Conservation (phyloP, 2,329 filamentous ascomycete genomes). For the Xylariaceae sp. region DNA sequence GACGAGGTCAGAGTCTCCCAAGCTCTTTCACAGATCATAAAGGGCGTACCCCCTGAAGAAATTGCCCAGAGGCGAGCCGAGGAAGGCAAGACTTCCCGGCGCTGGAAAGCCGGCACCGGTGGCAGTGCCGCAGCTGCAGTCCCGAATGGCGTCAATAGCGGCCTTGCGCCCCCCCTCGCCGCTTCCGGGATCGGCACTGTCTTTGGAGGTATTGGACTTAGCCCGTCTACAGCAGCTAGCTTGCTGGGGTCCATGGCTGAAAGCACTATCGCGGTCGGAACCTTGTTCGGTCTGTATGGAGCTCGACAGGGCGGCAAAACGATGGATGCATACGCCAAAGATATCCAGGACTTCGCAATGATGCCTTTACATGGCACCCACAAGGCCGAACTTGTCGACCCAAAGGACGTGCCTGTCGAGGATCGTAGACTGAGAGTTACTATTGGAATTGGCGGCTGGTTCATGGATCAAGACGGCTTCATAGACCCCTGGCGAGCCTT, state of each 20-base stretch:
- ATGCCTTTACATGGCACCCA: slow-evolving; percentile 66
- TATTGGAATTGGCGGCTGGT: slow-evolving; percentile 81
- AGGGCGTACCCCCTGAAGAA: slow-evolving; percentile 68
- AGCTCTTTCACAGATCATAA: slow-evolving; percentile 74
- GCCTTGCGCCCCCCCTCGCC: slow-evolving; percentile 74
- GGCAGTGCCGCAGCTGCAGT: slow-evolving; percentile 60
- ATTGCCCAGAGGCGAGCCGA: slow-evolving; percentile 65
- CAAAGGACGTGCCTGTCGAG: slow-evolving; percentile 54
- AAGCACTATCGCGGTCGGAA: slow-evolving; percentile 77
- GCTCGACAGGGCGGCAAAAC: slow-evolving; percentile 80
- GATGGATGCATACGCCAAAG: slow-evolving; percentile 84
- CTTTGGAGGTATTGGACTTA: slow-evolving; percentile 76
- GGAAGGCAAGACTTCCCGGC: slow-evolving; percentile 64
- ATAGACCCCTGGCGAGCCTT: slow-evolving; percentile 77
- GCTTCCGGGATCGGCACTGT: slow-evolving; percentile 79
- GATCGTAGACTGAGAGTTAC: slow-evolving; percentile 77
- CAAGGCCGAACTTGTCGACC: slow-evolving; percentile 49
- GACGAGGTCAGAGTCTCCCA: slow-evolving; percentile 77
- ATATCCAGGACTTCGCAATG: slow-evolving; percentile 88
- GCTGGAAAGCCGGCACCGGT: slow-evolving; percentile 41
- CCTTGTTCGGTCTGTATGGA: slow-evolving; percentile 90
- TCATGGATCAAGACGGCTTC: slow-evolving; percentile 72
- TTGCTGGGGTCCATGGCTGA: slow-evolving; percentile 81
- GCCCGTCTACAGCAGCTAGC: slow-evolving; percentile 72
- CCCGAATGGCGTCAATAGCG: slow-evolving; percentile 40